A percentile compares a stretch with the other conserved stretches of the same genome.
Evolutionary conservation across 2,329 filamentous ascomycete species (phyloP).

Genomic region (Emergomyces orientalis): DNA sequence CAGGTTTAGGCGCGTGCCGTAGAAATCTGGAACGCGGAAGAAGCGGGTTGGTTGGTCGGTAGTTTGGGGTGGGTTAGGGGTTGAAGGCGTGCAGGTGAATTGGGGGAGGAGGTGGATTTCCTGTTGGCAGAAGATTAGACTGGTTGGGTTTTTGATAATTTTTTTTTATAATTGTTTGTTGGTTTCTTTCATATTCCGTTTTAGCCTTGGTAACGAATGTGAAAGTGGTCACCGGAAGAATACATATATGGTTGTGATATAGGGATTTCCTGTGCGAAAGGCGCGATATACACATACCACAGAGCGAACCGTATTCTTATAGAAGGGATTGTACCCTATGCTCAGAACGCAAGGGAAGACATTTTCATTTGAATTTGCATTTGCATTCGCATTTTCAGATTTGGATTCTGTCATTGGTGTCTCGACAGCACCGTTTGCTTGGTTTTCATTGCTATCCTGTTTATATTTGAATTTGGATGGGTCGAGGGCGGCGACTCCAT

Average conservation of each 20-base stretch:
- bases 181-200: too few species aligned
- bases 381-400: conserved; percentile 4
- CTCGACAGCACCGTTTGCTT: background rate
- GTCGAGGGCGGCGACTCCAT: conserved; percentile 73
- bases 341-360: conserved; percentile 85
- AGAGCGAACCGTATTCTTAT: conserved; percentile 77
- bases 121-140: conserved; percentile 15
- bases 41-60: conserved; percentile 18
- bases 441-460: conserved; percentile 3
- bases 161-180: background rate
- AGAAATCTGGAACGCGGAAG: conserved; percentile 60
- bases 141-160: background rate
- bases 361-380: conserved; percentile 15
- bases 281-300: conserved; percentile 53
- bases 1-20: conserved; percentile 68
- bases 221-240: too few species aligned
- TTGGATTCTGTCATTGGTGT: background rate
- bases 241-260: too few species aligned
- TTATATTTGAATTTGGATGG: conserved; percentile 29
- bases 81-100: conserved; percentile 44
- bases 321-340: conserved; percentile 96
- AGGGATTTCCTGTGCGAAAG: too few species aligned
- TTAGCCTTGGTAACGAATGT: too few species aligned
- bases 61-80: conserved; percentile 17
- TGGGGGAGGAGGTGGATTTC: conserved; percentile 81